Base-by-base conservation (phyloP, 208 protist species). In the Acanthamoeba sp. region DNA sequence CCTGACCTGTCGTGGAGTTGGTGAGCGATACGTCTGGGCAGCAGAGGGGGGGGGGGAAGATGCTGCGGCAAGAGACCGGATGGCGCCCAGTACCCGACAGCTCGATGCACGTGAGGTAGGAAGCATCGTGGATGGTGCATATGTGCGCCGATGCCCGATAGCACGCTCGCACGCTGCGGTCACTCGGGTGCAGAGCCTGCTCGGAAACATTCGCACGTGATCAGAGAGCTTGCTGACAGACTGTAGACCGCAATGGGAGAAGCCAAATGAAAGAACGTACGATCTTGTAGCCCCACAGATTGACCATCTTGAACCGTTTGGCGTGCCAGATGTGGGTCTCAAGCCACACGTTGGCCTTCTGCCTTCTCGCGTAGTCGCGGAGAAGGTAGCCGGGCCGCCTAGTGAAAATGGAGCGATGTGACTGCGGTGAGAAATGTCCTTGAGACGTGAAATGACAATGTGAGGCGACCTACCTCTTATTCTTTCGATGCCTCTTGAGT, bases 301-400 rank as follows among this genome's bases (percentile, higher is more conserved):
- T 94, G 7, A 91, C 85, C 96, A 97, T 97, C 12, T 96, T 52
- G 48, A 97, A 95, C 48, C 96, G 94, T 78, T 97, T 97, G 50
- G 96, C 95, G 91, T 97, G 96, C 96, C 96, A 97, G 50, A 97
- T 97, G 90, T 97, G 96, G 38, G 96, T 97, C 71, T 97, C 96
- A 16, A 97, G 84, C 96, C 96, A 97, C 55, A 92, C 84, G 24
- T 76, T 71, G 9, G 40, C 52, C 29, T 64, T 93, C 55, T 96
- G 95, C 92, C 96, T 91, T 88, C 94, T 48, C 40, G 80, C 50
- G 73, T 97, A 96, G 50, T 97, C 95, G 45, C 87, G 50, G 36
- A 96, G 57, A 16, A 97, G 34, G 64, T 97, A 95, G 0, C 57
- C 27, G 57, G 96, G 95, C 95, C 96, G 94, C 89, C 96, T 95